phyloP scores from a whole-genome alignment of 768 basidiomycete species.

The Tylopilus vinaceipallidus region DNA sequence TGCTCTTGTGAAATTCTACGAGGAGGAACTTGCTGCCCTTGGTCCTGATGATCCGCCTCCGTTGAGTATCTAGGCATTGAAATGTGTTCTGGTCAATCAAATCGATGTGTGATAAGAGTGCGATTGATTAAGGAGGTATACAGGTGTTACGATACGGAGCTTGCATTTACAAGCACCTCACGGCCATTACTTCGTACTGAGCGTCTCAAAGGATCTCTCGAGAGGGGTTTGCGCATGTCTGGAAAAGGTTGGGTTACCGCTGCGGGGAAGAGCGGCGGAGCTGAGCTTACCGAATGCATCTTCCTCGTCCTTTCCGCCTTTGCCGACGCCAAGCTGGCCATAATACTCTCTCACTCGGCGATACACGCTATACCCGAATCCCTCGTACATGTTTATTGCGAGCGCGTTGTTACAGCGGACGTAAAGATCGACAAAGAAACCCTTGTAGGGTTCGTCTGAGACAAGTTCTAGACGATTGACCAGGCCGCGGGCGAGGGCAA shows the following conservation, averaged over 20 bases:
- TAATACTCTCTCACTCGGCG: conserved; percentile 90
- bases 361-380: conserved; percentile 91
- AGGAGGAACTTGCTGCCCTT: conserved; percentile 60
- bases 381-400: conserved; percentile 91
- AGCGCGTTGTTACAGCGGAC: conserved; percentile 84
- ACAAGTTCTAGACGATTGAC: conserved; percentile 84
- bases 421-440: conserved; percentile 93
- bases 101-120: conserved; percentile 7
- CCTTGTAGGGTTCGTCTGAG: conserved; percentile 76
- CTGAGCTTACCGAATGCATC: conserved; percentile 83
- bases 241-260: not conserved
- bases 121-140: conserved; percentile 1
- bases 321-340: conserved; percentile 70
- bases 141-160: conserved; percentile 34
- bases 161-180: conserved; percentile 59
- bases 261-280: not conserved
- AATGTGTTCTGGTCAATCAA: conserved; percentile 10
- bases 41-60: conserved; percentile 42
- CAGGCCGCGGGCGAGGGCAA: conserved; percentile 84
- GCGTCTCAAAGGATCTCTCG: conserved; percentile 56
- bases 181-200: conserved; percentile 71
- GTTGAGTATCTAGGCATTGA: conserved; percentile 38
- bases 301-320: conserved; percentile 78
- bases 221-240: conserved; percentile 76
- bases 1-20: conserved; percentile 64